Evolutionary conservation across 768 basidiomycete species (phyloP).

Genomic region (Auricularia cornea): DNA sequence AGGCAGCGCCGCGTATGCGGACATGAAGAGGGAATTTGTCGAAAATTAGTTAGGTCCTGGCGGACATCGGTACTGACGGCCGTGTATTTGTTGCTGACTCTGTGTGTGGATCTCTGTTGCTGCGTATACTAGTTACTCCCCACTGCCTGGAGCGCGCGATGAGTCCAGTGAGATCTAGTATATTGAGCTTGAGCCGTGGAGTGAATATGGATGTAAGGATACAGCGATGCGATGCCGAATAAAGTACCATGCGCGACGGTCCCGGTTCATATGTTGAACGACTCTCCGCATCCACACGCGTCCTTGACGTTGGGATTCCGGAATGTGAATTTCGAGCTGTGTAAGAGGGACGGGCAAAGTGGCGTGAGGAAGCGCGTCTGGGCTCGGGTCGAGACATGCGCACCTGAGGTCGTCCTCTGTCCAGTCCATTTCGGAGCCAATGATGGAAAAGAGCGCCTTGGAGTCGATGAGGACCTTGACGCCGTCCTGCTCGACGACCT

Average conservation of each 20-base stretch:
- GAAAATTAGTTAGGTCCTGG: slow-evolving; percentile 23
- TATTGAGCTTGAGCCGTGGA: background rate
- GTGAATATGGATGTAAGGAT: background rate
- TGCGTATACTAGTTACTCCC: background rate
- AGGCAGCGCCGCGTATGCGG: slow-evolving; percentile 74
- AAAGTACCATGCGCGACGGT: background rate
- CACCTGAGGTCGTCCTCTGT: slow-evolving; percentile 84
- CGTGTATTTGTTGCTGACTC: background rate
- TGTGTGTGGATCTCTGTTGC: background rate
- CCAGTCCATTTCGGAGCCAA: slow-evolving; percentile 99
- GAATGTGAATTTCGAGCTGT: slow-evolving; percentile 74
- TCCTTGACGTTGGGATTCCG: slow-evolving; percentile 93
- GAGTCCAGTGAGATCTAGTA: background rate
- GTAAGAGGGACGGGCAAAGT: too few species aligned
- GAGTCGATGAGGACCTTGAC: slow-evolving; percentile 91
- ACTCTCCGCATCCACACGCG: slow-evolving; percentile 92
- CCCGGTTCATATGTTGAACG: slow-evolving; percentile 40
- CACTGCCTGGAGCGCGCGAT: background rate
- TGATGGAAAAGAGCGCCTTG: slow-evolving; percentile 95
- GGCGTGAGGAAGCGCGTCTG: background rate
- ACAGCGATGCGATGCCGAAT: background rate
- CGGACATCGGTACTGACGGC: background rate
- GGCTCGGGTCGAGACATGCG: background rate
- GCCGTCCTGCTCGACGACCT: slow-evolving; percentile 92
- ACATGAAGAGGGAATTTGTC: slow-evolving; percentile 66